These are phyloP conservation scores for Phytopythium oedochilum DNA, from an alignment of 352 stramenopile species.

Conservation along the genomic window DNA sequence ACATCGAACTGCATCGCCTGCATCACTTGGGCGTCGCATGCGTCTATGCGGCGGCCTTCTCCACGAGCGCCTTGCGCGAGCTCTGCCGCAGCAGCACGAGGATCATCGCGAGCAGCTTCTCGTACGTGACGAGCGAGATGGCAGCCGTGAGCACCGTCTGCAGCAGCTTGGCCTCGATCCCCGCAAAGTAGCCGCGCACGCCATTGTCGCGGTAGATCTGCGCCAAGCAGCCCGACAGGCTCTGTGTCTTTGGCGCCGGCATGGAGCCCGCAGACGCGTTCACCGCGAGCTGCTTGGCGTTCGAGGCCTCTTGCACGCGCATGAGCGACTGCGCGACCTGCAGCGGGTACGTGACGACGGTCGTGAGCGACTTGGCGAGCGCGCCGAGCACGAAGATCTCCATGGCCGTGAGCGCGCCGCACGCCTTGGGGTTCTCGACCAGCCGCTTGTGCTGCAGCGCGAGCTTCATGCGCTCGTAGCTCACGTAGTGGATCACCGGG, in stretches of 20 bases:
- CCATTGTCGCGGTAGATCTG: conserved; percentile 71
- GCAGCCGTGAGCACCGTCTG: conserved; percentile 93
- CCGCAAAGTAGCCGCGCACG: conserved; percentile 80
- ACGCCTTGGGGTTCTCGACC: conserved; percentile 6
- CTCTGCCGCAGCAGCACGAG: conserved; percentile 44
- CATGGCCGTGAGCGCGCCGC: conserved; percentile 41
- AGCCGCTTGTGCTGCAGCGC: conserved; percentile 41
- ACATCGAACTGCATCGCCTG: too few species aligned
- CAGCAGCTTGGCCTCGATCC: conserved; percentile 91
- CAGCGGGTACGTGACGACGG: conserved; percentile 92
- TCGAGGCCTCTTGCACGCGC: conserved; percentile 46
- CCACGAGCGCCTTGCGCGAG: conserved; percentile 19
- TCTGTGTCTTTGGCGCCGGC: background rate
- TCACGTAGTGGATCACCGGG: conserved; percentile 94
- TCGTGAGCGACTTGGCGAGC: conserved; percentile 91
- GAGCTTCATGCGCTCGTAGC: conserved; percentile 92
- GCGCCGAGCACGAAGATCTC: conserved; percentile 92
- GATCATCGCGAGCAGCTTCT: conserved; percentile 82
- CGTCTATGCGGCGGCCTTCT: conserved; percentile 36
- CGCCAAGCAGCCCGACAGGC: conserved; percentile 34
- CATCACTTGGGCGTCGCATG: too few species aligned
- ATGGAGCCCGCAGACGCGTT: background rate
- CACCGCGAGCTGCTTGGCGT: conserved; percentile 5
- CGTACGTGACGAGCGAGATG: conserved; percentile 93
- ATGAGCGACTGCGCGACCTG: conserved; percentile 92